Evolutionary conservation across 495 filamentous ascomycete genomes (phyloP), one percentile per base, ranked within the genome.

Genomic region (Penicillium verhagenii): DNA sequence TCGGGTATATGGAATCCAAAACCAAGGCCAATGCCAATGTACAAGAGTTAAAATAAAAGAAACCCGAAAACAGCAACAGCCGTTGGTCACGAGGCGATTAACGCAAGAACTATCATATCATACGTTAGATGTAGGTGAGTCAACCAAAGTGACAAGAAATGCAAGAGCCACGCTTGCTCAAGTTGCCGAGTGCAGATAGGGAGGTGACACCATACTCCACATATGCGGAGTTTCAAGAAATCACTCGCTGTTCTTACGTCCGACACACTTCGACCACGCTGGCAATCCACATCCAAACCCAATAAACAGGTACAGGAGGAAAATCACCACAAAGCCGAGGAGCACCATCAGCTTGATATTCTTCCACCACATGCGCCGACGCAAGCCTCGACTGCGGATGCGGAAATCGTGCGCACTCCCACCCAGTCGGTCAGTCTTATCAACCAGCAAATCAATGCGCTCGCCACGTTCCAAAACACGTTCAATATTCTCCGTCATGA

Each of bases 401-500:
- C 92, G 72, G 67, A 97, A 97, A 73, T 97, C 92, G 65, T 87
- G 80, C 53, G 92, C 91, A 67, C 82, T 90, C 6, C 87, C 89
- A 9, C 92, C 92, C 45, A 97, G 67, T 55, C 91, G 78, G 66
- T 96, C 93, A 55, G 95, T 99, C 84, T 97, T 99, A 67, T 97
- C 92, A 26, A 99, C 92, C 51, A 99, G 76, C 65, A 96, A 66
- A 78, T 97, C 92, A 60, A 99, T 96, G 59, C 92, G 80, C 79
- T 97, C 94, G 16, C 94, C 94, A 2, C 94, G 77, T 81, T 99
- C 94, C 44, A 99, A 70, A 61, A 99, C 83, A 51, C 92, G 79
- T 82, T 99, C 94, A 60, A 99, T 99, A 72, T 97, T 99, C 76
- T 95, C 85, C 50, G 92, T 96, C 94, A 99, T 99, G 66, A 99